Base-by-base conservation (phyloP, 805 yeast genomes). In the Candida peoriensis region DNA sequence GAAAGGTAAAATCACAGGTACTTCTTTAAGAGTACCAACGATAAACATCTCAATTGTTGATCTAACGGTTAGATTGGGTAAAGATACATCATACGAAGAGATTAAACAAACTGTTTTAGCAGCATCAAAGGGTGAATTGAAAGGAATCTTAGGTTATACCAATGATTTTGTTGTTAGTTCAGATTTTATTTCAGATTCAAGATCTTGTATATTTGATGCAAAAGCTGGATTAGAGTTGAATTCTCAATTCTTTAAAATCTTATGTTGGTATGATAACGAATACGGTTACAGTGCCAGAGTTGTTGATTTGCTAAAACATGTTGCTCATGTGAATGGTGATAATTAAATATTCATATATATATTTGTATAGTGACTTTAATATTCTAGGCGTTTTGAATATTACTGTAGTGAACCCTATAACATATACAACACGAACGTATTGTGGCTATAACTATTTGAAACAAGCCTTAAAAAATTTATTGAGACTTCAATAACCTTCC, bases 221-320 rank as follows among this genome's bases (percentile, higher is more conserved):
- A 76, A 74, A 72, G 96, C 95, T 47, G 94, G 95, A 72, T 83
- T 86, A 68, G 73, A 78, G 60, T 72, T 87, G 60, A 80, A 87
- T 65, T 86, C 87, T 63, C 78, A 80, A 58, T 87, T 87, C 66
- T 93, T 85, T 70, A 87, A 87, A 79, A 76, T 87, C 61, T 73
- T 86, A 68, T 76, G 95, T 43, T 87, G 95, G 95, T 87, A 87
- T 78, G 96, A 87, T 68, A 87, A 87, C 72, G 96, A 87, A 75
- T 87, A 66, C 74, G 96, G 96, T 66, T 87, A 87, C 84, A 83
- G 95, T 57, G 82, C 93, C 70, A 87, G 96, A 76, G 95, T 87
- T 53, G 95, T 87, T 52, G 96, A 87, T 74, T 72, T 87, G 61
- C 68, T 86, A 56, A 78, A 81, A 68, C 80, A 76, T 74, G 78